Evolutionary conservation across 129 eudicot species (phyloP), one percentile per base, ranked within the genome.

Genomic region (Dittrichia graveolens): DNA sequence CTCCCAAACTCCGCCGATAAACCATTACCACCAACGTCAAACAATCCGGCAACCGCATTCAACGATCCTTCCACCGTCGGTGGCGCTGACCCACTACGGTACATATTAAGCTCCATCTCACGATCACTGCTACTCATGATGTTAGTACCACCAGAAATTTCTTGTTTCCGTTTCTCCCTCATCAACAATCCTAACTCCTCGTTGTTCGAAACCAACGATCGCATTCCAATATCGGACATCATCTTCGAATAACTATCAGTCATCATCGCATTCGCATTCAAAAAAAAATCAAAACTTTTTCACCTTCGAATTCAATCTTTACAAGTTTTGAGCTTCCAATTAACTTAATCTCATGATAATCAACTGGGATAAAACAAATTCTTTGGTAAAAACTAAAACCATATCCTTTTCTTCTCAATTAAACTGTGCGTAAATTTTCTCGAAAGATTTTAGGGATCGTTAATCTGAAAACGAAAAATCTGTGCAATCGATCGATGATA

Each of bases 61-160:
- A 86, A 31, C 40, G 95, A 89, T 72, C 96, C 96, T 69, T 93
- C 98, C 4, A 89, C 87, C 6, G 95, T 93, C 3, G 98, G 98
- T 15, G 96, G 96, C 15, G 96, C 98, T 12, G 98, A 93, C 40
- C 96, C 96, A 62, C 96, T 87, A 6, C 98, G 83, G 58, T 69
- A 87, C 86, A 85, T 80, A 70, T 80, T 82, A 47, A 86, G 79
- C 75, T 87, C 96, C 73, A 61, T 71, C 67, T 86, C 97, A 13
- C 69, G 78, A 54, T 85, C 95, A 64, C 81, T 61, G 55, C 59
- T 75, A 24, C 45, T 69, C 72, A 49, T 67, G 44, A 24, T 24
- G 31, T 24, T 53, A 37, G 60, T 31, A 74, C 71, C 68, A 44
- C 57, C 35, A 13, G 19, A 19, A 69, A 81, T 54, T 44, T 88